These are phyloP conservation scores for Talaromyces funiculosus DNA, from an alignment of 2,329 filamentous ascomycete species.

Conservation along the genomic window DNA sequence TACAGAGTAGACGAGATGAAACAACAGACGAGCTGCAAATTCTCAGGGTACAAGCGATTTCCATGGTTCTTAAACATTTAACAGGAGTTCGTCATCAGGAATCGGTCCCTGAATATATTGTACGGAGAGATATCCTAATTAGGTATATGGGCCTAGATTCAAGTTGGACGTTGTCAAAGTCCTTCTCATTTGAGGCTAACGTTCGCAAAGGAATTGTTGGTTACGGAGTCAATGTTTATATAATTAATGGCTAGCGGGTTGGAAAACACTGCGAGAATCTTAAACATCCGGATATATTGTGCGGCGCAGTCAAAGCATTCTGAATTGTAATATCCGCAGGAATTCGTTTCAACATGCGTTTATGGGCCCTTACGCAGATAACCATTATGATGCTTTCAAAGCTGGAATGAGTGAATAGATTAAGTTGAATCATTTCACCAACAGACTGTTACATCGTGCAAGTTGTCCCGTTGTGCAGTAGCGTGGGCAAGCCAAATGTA, in stretches of 20 bases:
- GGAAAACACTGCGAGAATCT: neutral
- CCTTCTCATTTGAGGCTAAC: neutral
- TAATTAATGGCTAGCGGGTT: neutral
- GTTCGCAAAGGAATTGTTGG: neutral
- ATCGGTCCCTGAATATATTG: neutral
- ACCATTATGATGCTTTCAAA: neutral
- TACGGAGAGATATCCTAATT: constrained; percentile 2
- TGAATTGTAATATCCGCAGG: neutral
- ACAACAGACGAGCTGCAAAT: neutral
- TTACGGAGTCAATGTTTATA: neutral
- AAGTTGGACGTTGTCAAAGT: neutral
- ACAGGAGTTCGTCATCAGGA: neutral
- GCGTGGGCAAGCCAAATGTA: neutral
- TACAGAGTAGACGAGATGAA: neutral
- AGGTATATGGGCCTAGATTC: constrained; percentile 1
- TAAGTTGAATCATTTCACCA: neutral
- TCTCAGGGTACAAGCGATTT: neutral
- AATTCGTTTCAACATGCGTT: neutral
- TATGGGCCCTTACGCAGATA: neutral
- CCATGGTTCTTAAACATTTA: neutral
- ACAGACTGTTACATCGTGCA: neutral
- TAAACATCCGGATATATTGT: neutral
- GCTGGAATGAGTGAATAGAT: neutral
- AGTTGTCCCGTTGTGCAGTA: neutral
- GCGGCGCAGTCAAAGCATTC: neutral